Evolutionary conservation across 495 filamentous ascomycete species (phyloP).

Genomic region (Talaromyces wortmannii): DNA sequence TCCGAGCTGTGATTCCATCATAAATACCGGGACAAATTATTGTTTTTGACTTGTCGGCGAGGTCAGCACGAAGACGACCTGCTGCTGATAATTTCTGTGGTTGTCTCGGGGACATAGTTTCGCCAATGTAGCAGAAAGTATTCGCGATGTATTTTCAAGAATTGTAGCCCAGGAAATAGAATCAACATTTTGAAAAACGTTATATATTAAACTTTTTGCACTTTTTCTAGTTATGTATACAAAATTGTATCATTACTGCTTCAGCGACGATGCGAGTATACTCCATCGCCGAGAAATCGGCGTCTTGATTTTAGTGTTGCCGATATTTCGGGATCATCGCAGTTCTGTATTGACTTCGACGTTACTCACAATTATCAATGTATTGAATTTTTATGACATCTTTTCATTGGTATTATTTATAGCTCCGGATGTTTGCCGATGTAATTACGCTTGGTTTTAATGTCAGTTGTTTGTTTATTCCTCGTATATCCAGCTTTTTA

Average conservation of each 20-base stretch:
- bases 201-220: not conserved
- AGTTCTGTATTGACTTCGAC: not conserved
- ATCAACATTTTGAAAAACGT: not conserved
- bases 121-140: not conserved
- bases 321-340: not conserved
- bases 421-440: no score
- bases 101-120: not conserved
- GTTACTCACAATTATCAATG: not conserved
- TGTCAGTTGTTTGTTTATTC: not conserved
- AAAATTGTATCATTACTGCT: not conserved
- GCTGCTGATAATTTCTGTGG: not conserved
- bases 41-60: not conserved
- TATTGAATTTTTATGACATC: not conserved
- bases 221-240: no score
- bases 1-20: slow-evolving; percentile 49
- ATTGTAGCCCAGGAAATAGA: not conserved
- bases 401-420: not conserved
- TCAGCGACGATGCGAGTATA: no score
- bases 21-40: slow-evolving; percentile 51
- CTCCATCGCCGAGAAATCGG: no score
- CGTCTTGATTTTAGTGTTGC: not conserved
- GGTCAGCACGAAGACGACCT: not conserved
- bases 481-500: not conserved
- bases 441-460: no score
- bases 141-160: not conserved